These are phyloP conservation scores for Aureobasidium sp. DNA, from an alignment of 2,329 filamentous ascomycete genomes.

Conservation along the genomic window DNA sequence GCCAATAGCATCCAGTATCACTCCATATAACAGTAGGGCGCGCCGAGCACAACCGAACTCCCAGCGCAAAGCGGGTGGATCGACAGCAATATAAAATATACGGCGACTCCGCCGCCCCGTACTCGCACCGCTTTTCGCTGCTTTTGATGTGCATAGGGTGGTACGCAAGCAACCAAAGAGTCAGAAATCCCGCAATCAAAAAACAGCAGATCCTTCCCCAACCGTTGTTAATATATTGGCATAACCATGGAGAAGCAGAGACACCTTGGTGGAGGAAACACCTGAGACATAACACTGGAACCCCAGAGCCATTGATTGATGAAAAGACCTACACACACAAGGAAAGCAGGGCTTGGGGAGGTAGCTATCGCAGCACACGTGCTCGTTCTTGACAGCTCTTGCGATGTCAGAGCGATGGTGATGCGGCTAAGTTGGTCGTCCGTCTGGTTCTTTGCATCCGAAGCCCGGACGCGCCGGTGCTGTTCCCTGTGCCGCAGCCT, in stretches of 20 bases:
- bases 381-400: background rate
- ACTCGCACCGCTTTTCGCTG: too few relatives aligned
- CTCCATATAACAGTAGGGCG: too few relatives aligned
- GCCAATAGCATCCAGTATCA: too few relatives aligned
- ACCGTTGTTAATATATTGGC: background rate
- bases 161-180: background rate
- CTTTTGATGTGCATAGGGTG: background rate
- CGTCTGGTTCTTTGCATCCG: background rate
- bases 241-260: background rate
- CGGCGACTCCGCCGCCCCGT: too few relatives aligned
- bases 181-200: background rate
- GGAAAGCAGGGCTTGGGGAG: too few relatives aligned
- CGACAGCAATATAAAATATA: too few relatives aligned
- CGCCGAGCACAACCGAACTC: too few relatives aligned
- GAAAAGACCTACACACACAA: background rate
- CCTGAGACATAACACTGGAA: background rate
- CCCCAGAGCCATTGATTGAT: background rate
- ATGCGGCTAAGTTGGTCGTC: too few relatives aligned
- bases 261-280: background rate
- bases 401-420: background rate
- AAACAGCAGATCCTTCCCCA: background rate
- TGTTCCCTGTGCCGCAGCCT: background rate
- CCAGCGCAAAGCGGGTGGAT: too few relatives aligned
- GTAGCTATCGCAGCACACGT: background rate
- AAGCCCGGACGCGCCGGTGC: background rate